Evolutionary conservation across 345 rosid genomes (phyloP).

Genomic region (Citrus sinensis): DVS_A1.0 CM039169.1:33337501-33338000

Average conservation of each 20-base stretch:
- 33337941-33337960: not conserved
- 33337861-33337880: constrained; percentile 28
- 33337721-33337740: not conserved
- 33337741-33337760: not conserved
- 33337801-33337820: not conserved
- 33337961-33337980: not conserved
- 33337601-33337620: too few species aligned
- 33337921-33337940: constrained; percentile 1
- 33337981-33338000: not conserved
- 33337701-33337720: constrained; percentile 7
- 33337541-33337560: not conserved
- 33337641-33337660: not conserved
- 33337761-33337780: not conserved
- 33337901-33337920: not conserved
- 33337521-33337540: not conserved
- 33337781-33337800: not conserved
- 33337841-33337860: constrained; percentile 19
- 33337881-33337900: constrained; percentile 13
- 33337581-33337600: not conserved
- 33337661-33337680: not conserved
- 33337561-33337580: not conserved
- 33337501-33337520: constrained; percentile 11
- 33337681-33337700: not conserved
- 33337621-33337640: not conserved
- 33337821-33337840: not conserved